These are phyloP conservation scores for Coelomomyces lativittatus DNA, from an alignment of 371 early-diverging fungal species.

Conservation along the genomic window DNA sequence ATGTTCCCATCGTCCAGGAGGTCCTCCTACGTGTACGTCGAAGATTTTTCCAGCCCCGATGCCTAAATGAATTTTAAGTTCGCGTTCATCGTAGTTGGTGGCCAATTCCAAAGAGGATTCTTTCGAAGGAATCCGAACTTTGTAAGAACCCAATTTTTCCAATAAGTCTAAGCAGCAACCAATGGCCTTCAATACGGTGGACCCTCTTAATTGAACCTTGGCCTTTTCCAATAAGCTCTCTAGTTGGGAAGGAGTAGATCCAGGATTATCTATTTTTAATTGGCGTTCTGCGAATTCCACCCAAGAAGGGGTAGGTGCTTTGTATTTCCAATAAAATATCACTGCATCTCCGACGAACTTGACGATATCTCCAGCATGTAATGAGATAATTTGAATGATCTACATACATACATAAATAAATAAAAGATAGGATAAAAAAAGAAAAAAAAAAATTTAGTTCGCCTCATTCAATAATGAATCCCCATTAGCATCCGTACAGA, in stretches of 20 bases:
- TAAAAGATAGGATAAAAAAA: slow-evolving; percentile 2
- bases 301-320: neutral
- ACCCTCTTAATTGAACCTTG: slow-evolving; percentile 6
- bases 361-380: slow-evolving; percentile 30
- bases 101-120: neutral
- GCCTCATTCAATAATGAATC: neutral
- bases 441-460: neutral
- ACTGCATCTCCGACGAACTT: slow-evolving; percentile 40
- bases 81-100: neutral
- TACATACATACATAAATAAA: slow-evolving; percentile 1
- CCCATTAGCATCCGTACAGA: neutral
- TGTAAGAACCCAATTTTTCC: slow-evolving; percentile 12
- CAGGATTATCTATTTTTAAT: neutral
- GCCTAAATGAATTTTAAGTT: slow-evolving; percentile 22
- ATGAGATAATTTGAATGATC: slow-evolving; percentile 22
- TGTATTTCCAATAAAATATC: slow-evolving; percentile 23
- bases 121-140: slow-evolving; percentile 11
- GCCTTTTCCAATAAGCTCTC: neutral
- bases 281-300: neutral
- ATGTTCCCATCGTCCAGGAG: slow-evolving; percentile 26
- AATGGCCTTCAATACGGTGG: slow-evolving; percentile 20
- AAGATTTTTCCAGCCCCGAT: slow-evolving; percentile 25
- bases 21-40: slow-evolving; percentile 31
- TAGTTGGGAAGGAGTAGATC: neutral
- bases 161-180: slow-evolving; percentile 25